Base-by-base conservation (phyloP, 192 early-diverging fungal genomes). In the Spizellomyces sp. region DNA sequence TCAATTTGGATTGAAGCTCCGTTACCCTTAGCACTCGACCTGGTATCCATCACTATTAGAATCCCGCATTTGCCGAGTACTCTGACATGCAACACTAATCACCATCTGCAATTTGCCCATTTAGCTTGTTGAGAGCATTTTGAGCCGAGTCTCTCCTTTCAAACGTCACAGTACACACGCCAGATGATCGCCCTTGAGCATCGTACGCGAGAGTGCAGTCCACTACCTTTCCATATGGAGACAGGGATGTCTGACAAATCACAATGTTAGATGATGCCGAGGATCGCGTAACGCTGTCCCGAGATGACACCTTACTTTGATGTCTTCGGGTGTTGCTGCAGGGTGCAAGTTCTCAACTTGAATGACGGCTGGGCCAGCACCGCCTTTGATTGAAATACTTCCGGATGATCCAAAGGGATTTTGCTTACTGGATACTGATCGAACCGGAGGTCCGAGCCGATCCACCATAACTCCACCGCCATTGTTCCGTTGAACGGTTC, bases 271-370 rank as follows among this genome's bases (percentile, higher is more conserved):
- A 36, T 3, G 27, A 36, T 36, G 27, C 27, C 27, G 27, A 2
- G 27, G 27, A 36, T 36, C 27, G 27, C 27, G 27, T 36, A 36
- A 36, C 27, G 27, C 27, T 36, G 27, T 36, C 27, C 3, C 27
- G 0, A 41, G 5, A 27, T 41, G 36, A 41, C 42, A 9, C 14
- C 17, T 14, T 42, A 61, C 59, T 41, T 61, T 61, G 14, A 61
- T 14, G 42, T 61, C 59, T 9, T 19, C 59, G 14, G 15, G 22
- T 19, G 17, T 61, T 6, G 42, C 59, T 41, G 59, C 59, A 15
- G 59, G 59, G 59, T 61, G 59, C 59, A 61, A 41, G 36, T 61
- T 61, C 36, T 61, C 59, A 19, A 61, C 9, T 41, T 61, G 17
- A 14, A 61, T 15, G 36, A 41, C 42, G 15, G 17, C 14, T 27